phyloP scores from a whole-genome alignment of 257 asterid genomes.

The Solanum etuberosum region DNA sequence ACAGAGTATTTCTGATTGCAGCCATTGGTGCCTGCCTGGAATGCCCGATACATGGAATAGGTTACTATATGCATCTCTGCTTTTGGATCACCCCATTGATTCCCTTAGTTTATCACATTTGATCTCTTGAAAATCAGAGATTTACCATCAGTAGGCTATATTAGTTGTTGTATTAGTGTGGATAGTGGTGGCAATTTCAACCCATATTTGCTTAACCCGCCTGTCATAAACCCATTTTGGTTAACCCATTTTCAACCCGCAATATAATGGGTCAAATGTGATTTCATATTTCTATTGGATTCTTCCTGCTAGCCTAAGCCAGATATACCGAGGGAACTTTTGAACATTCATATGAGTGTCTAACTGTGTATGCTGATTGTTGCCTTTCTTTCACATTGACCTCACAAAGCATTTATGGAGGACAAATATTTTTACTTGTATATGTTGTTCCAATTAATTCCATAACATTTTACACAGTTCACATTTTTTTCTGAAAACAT shows the following conservation, averaged over 20 bases:
- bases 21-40: constrained; percentile 18
- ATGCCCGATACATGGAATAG: constrained; percentile 17
- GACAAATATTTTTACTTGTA: not conserved
- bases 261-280: not conserved
- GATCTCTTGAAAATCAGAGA: not conserved
- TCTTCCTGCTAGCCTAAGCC: not conserved
- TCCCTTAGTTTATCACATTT: not conserved
- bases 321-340: not conserved
- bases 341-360: not conserved
- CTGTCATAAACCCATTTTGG: not conserved
- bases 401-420: not conserved
- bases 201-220: not conserved
- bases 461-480: not conserved
- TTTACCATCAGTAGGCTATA: not conserved
- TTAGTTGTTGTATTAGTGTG: not conserved
- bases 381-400: not conserved
- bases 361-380: not conserved
- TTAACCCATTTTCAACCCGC: not conserved
- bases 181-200: not conserved
- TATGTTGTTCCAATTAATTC: not conserved
- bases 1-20: constrained; percentile 1
- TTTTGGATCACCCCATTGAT: not conserved
- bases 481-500: not conserved
- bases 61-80: constrained; percentile 7
- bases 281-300: not conserved